Evolutionary conservation across 139 green algal genomes (phyloP).

Genomic region (Diplosphaera chodatii): DNA sequence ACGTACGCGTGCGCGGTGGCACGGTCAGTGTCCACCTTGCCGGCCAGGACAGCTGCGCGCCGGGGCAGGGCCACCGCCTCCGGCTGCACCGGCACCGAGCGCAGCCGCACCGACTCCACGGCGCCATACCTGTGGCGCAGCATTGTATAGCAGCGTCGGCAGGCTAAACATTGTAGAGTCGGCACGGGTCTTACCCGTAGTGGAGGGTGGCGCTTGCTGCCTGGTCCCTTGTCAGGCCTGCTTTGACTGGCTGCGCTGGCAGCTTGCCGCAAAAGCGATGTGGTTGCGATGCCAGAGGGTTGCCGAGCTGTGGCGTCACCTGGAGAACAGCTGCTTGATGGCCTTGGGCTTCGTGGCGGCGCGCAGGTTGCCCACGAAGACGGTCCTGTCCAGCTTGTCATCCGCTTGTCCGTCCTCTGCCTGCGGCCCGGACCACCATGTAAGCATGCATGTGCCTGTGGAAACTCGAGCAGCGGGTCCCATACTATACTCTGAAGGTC

Average conservation of each 20-base stretch:
- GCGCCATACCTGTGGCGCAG: constrained; percentile 37
- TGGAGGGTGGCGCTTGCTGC: too few species aligned
- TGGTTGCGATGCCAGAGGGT: too few species aligned
- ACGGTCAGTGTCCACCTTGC: constrained; percentile 32
- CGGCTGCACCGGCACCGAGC: constrained; percentile 56
- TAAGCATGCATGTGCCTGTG: too few species aligned
- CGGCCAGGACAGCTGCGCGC: constrained; percentile 38
- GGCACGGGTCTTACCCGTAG: too few species aligned
- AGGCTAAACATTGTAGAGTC: too few species aligned
- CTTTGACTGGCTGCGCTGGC: too few species aligned
- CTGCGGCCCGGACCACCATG: neutral
- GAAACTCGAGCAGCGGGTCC: too few species aligned
- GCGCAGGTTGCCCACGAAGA: constrained; percentile 92
- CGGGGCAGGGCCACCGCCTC: constrained; percentile 37
- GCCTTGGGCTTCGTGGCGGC: constrained; percentile 23
- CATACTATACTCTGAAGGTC: too few species aligned
- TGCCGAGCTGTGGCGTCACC: too few species aligned
- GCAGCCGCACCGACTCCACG: constrained; percentile 72
- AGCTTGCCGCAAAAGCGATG: neutral
- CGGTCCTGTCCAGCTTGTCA: constrained; percentile 59
- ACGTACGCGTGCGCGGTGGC: constrained; percentile 67
- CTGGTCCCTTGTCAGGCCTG: too few species aligned
- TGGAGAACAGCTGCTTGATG: neutral
- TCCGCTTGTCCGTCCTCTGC: neutral
- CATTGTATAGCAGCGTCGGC: too few species aligned